Evolutionary conservation across 2,329 filamentous ascomycete genomes (phyloP), one percentile per base, ranked within the genome.

Genomic region (Fusarium staphyleae): DNA sequence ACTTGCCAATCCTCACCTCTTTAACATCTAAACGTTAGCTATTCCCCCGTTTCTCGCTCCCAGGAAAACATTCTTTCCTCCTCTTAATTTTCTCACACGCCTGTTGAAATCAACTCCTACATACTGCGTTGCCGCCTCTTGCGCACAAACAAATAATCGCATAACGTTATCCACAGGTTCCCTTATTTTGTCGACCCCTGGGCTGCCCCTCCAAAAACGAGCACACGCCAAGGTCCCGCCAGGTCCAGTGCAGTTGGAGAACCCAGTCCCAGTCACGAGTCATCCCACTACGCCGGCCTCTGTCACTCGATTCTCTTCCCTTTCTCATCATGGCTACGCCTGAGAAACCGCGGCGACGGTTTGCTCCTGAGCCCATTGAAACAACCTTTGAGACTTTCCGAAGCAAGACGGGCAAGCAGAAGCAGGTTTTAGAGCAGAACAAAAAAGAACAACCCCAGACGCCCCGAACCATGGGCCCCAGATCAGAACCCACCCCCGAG

Each of bases 341-440:
- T 61, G 72, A 73, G 33, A 74, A 75, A 62, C 73, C 79, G 43
- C 78, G 79, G 60, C 78, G 83, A 67, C 84, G 84, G 65, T 90
- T 90, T 74, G 80, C 77, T 34, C 87, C 88, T 28, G 81, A 89
- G 48, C 87, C 88, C 13, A 84, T 92, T 60, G 89, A 92, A 72
- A 91, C 88, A 8, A 87, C 83, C 2, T 85, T 83, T 63, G 84
- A 85, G 62, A 82, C 83, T 39, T 82, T 78, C 69, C 77, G 84
- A 66, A 78, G 53, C 40, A 78, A 67, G 66, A 69, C 52, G 40
- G 47, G 58, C 44, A 60, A 67, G 34, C 48, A 65, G 56, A 65
- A 57, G 40, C 57, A 32, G 19, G 49, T 48, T 16, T 50, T 53
- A 34, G 26, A 44, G 19, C 60, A 53, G 35, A 53, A 47, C 19